A percentile compares a stretch with the other conserved stretches of the same genome.
Evolutionary conservation across 306 rosid genomes (phyloP).

Genomic region (Clitoria ternatea): DNA sequence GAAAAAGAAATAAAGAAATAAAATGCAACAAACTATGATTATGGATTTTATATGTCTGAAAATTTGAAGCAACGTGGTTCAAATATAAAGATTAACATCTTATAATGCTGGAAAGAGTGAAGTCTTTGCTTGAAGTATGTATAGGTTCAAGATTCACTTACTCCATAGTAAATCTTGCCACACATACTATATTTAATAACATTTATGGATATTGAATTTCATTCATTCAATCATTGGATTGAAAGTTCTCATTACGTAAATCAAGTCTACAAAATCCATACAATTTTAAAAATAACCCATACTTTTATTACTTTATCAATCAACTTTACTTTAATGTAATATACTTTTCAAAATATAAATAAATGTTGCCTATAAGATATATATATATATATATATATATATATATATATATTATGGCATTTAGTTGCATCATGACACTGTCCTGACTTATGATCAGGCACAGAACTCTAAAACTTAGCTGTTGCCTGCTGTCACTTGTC

Average conservation of each 20-base stretch:
- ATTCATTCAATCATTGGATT: not conserved
- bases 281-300: not conserved
- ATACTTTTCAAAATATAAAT: not conserved
- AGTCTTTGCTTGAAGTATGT: not conserved
- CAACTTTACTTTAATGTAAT: not conserved
- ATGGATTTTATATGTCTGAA: slow-evolving; percentile 25
- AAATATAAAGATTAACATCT: slow-evolving; percentile 22
- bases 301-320: not conserved
- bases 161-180: not conserved
- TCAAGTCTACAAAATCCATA: not conserved
- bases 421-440: not conserved
- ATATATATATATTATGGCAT: not conserved
- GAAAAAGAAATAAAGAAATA: slow-evolving; percentile 32
- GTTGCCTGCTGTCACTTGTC: too few relatives aligned
- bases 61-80: slow-evolving; percentile 26
- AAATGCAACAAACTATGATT: slow-evolving; percentile 44
- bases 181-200: not conserved
- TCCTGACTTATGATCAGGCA: not conserved
- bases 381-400: not conserved
- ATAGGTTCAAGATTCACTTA: not conserved
- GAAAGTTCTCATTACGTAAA: not conserved
- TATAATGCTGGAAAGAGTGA: not conserved
- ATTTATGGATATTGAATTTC: not conserved
- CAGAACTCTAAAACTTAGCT: not conserved
- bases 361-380: not conserved